Evolutionary conservation across 1,284 basidiomycete species (phyloP).

Genomic region (Ustilago loliicola): DNA sequence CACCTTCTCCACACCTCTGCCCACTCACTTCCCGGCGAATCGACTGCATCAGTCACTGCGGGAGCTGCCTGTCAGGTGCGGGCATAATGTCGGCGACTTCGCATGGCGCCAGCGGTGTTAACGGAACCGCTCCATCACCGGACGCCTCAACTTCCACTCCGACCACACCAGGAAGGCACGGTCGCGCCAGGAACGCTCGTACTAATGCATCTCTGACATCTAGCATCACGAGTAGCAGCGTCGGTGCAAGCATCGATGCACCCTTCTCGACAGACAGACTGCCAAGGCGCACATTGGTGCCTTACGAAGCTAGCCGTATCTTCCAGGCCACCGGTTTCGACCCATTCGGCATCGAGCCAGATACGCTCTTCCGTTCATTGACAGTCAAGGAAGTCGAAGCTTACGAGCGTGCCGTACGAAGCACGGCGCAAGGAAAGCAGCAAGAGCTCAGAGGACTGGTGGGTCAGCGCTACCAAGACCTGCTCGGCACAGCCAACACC

Average conservation of each 20-base stretch:
- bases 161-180: slow-evolving; percentile 20
- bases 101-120: slow-evolving; percentile 1
- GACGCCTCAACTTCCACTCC: slow-evolving; percentile 1
- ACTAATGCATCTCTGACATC: slow-evolving; percentile 53
- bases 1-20: not conserved
- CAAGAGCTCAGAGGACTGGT: slow-evolving; percentile 55
- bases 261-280: slow-evolving; percentile 8
- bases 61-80: not conserved
- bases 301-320: slow-evolving; percentile 35
- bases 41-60: not conserved
- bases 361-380: slow-evolving; percentile 46
- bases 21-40: not conserved
- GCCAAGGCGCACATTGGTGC: slow-evolving; percentile 16
- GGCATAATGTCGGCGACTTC: slow-evolving; percentile 22
- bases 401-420: slow-evolving; percentile 38
- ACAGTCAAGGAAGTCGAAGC: slow-evolving; percentile 51
- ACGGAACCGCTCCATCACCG: slow-evolving; percentile 1
- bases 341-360: slow-evolving; percentile 48
- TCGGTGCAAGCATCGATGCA: slow-evolving; percentile 12
- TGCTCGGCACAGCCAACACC: slow-evolving; percentile 60
- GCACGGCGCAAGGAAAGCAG: slow-evolving; percentile 46
- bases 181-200: slow-evolving; percentile 39
- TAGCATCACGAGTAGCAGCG: slow-evolving; percentile 20
- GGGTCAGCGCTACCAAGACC: slow-evolving; percentile 58
- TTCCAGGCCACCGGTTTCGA: slow-evolving; percentile 49